These are phyloP conservation scores for Nicotiana knightiana DNA, from an alignment of 257 asterid genomes.

Conservation along the genomic window DNA sequence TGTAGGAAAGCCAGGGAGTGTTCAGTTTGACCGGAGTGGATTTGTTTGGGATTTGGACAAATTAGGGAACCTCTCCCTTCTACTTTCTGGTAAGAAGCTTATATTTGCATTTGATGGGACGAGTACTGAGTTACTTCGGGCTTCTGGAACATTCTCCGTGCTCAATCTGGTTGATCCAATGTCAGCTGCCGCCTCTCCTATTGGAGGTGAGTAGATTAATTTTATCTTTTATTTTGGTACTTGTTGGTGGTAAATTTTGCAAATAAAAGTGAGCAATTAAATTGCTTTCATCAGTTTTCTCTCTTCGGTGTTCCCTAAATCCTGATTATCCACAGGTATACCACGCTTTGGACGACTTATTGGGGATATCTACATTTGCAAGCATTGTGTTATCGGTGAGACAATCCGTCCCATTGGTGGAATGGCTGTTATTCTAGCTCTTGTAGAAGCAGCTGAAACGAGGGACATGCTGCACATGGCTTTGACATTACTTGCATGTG, in stretches of 20 bases:
- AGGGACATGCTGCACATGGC: constrained; percentile 99
- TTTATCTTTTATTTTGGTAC: neutral
- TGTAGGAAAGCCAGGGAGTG: constrained; percentile 63
- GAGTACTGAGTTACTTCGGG: constrained; percentile 71
- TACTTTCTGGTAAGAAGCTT: constrained; percentile 84
- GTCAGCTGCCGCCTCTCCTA: constrained; percentile 98
- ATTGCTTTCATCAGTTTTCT: constrained; percentile 11
- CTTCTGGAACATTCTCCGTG: constrained; percentile 84
- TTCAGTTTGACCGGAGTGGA: constrained; percentile 82
- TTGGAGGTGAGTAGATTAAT: constrained; percentile 70
- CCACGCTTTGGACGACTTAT: constrained; percentile 97
- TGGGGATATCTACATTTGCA: constrained; percentile 86
- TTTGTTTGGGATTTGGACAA: constrained; percentile 96
- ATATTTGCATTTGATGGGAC: constrained; percentile 99
- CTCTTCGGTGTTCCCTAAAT: constrained; percentile 16
- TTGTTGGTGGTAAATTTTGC: neutral
- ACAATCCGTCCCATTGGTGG: constrained; percentile 94
- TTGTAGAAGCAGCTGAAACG: constrained; percentile 97
- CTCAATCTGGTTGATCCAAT: constrained; percentile 98
- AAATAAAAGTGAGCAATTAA: neutral
- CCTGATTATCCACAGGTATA: constrained; percentile 53
- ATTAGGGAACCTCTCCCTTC: constrained; percentile 72
- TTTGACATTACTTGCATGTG: constrained; percentile 70
- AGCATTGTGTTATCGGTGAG: constrained; percentile 89
- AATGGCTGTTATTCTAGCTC: constrained; percentile 91